Evolutionary conservation across 108 stramenopile species (phyloP), one percentile per base, ranked within the genome.

Genomic region (Bacterosira constricta): DNA sequence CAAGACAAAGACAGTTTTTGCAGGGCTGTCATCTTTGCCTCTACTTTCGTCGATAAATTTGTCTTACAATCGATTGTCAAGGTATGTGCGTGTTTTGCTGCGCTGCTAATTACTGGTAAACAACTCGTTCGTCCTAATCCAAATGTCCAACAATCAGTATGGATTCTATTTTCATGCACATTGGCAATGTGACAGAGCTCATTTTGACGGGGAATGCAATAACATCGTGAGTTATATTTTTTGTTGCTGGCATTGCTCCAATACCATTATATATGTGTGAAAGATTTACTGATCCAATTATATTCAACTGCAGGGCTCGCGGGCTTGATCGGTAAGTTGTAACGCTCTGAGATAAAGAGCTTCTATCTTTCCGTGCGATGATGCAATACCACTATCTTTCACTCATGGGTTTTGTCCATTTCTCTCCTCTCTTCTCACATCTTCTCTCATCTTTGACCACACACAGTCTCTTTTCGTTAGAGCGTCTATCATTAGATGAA

Each of bases 241-340:
- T n/a, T n/a, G n/a, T n/a, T n/a, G n/a, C n/a, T n/a, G n/a, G n/a
- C n/a, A n/a, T n/a, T n/a, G n/a, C n/a, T n/a, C n/a, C n/a, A n/a
- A n/a, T n/a, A n/a, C n/a, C n/a, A n/a, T n/a, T n/a, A n/a, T n/a
- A n/a, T n/a, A n/a, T n/a, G n/a, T n/a, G n/a, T n/a, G n/a, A n/a
- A n/a, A n/a, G n/a, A n/a, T n/a, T n/a, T n/a, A n/a, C n/a, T n/a
- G n/a, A n/a, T n/a, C n/a, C n/a, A n/a, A n/a, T n/a, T n/a, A n/a
- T n/a, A n/a, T n/a, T n/a, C n/a, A n/a, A n/a, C n/a, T n/a, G n/a
- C n/a, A n/a, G n/a, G n/a, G 52, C 71, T 20, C 45, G 67, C 32
- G 90, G 89, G 6, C 30, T 95, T 6, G 94, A 91, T 47, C 81
- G 86, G 13, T n/a, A n/a, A n/a, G n/a, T n/a, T n/a, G n/a, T n/a